phyloP scores from a whole-genome alignment of 2,329 filamentous ascomycete species.

The Trichoderma simmonsii region DNA sequence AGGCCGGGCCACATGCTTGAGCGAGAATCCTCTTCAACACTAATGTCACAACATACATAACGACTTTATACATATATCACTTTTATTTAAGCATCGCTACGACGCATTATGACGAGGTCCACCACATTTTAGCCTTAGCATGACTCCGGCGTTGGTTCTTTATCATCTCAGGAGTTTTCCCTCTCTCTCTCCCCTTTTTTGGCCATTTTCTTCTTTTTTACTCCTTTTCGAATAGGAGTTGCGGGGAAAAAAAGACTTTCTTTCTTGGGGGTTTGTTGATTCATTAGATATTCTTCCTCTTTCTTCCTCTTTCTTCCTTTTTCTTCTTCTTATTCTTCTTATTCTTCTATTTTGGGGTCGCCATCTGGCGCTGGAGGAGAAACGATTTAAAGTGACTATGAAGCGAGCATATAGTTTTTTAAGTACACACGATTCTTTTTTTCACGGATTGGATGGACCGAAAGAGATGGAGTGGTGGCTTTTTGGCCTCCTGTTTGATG shows the following conservation, averaged over 20 bases:
- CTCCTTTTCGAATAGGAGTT: not conserved
- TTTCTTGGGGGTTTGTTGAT: not conserved
- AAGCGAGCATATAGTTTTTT: not conserved
- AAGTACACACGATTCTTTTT: not conserved
- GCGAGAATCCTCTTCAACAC: not conserved
- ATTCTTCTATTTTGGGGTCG: not conserved
- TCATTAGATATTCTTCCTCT: not conserved
- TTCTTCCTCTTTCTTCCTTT: not conserved
- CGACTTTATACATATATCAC: slow-evolving; percentile 3
- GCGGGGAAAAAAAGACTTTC: not conserved
- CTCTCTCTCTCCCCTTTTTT: not conserved
- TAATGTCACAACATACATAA: slow-evolving; percentile 5
- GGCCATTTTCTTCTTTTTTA: not conserved
- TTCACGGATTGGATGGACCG: not conserved
- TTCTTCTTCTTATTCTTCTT: not conserved
- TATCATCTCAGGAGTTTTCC: not conserved
- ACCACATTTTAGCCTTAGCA: slow-evolving; percentile 11
- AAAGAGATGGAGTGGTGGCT: not conserved
- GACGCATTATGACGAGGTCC: slow-evolving; percentile 18
- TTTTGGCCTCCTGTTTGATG: not conserved
- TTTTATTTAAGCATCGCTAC: slow-evolving; percentile 17
- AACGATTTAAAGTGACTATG: slow-evolving; percentile 4
- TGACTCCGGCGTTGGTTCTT: slow-evolving; percentile 18
- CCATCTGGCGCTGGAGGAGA: not conserved
- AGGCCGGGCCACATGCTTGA: slow-evolving; percentile 5